phyloP scores from a whole-genome alignment of 345 rosid genomes.

The Melaleuca alternifolia region DNA sequence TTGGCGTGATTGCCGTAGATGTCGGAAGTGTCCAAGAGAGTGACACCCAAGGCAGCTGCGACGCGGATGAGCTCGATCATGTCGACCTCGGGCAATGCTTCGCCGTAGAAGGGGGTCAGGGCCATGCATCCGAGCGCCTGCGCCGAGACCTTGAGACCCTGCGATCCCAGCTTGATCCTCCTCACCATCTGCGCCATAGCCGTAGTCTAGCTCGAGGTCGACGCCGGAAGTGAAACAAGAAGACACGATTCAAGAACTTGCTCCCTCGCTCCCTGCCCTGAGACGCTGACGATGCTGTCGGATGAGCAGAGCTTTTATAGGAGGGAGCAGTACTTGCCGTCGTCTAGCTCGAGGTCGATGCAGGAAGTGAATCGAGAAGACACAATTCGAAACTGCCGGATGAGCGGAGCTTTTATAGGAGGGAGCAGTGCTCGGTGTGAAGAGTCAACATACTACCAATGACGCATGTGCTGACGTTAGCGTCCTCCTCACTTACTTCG shows the following conservation, averaged over 20 bases:
- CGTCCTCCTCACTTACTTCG: no score
- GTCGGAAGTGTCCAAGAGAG: slow-evolving; percentile 40
- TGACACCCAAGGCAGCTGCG: slow-evolving; percentile 31
- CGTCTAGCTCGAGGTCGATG: neutral
- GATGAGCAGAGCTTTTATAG: no score
- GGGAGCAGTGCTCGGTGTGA: no score
- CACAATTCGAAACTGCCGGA: no score
- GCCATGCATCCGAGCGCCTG: neutral
- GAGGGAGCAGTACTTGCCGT: neutral
- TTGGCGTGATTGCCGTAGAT: slow-evolving; percentile 33
- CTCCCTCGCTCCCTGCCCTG: no score
- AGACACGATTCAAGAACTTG: no score
- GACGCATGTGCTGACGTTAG: no score
- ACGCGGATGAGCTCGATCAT: slow-evolving; percentile 39
- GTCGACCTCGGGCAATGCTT: slow-evolving; percentile 33
- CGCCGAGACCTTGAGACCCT: neutral
- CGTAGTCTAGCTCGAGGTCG: neutral
- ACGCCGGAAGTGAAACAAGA: no score
- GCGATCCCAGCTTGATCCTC: neutral
- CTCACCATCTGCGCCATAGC: neutral
- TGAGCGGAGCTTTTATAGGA: no score
- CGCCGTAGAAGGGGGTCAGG: slow-evolving; percentile 11
- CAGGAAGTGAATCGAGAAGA: neutral
- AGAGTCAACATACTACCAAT: no score
- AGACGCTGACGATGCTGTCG: no score